Base-by-base conservation (phyloP, 352 stramenopile species). In the Phytophthora brassicae region DNA sequence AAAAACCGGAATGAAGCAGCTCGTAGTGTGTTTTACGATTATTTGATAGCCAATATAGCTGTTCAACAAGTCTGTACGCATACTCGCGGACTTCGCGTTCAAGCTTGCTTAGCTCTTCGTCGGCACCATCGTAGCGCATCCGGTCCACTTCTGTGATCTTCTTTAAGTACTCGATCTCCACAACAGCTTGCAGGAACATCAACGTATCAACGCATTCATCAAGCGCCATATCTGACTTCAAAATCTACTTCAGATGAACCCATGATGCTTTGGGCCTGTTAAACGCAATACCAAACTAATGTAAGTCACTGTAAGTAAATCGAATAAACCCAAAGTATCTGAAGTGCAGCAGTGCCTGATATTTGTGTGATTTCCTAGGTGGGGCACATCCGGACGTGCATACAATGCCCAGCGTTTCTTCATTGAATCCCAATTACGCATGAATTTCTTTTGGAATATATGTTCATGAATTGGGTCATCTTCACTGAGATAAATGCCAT, bases 371-470 rank as follows among this genome's bases (percentile, higher is more conserved):
- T 48, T 48, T n/a, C 41, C 41, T 8, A 48, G n/a, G 22, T 48
- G 7, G 26, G 41, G 41, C 16, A 48, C 19, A 48, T 48, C 41
- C 1, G 22, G 29, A 6, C 41, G 41, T 16, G 41, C 41, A 14
- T 48, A 54, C n/a, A 12, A 31, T 33, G 26, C 31, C 26, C 48
- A 62, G 17, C 31, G 14, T 13, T 62, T 31, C 4, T 55, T 62
- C 44, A 43, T 47, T 1, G 35, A 42, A 26, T 62, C 43, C 54
- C 54, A 62, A n/a, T 62, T 62, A 4, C 29, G 17, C 7, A 48
- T 54, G 26, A 55, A 49, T 22, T 55, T 55, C 11, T 17, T 23
- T 1, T 55, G 54, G 47, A 54, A 61, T 35, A 11, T 6, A 35
- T 35, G 29, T 11, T 35, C 29, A 35, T 6, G 29, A 12, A 35